Conservation (phyloP, 768 basidiomycete species). For the Trametes villosa region DNA sequence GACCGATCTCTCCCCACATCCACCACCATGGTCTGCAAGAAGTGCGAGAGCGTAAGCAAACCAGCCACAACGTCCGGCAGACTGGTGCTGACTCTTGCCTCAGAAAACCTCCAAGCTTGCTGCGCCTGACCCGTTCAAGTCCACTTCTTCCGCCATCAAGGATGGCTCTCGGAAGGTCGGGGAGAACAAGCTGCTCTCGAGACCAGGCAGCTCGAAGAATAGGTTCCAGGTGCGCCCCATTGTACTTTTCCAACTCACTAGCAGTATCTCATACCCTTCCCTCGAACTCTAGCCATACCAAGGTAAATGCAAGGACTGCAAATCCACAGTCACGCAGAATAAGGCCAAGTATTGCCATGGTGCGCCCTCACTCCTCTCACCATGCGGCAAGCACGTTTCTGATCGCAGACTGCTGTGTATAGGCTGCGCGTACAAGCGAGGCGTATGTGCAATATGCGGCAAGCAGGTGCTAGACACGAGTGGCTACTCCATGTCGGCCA, state of each 20-base stretch:
- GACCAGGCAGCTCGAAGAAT: constrained; percentile 74
- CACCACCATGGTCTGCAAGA: constrained; percentile 79
- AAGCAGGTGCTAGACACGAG: constrained; percentile 85
- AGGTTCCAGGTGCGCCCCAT: constrained; percentile 68
- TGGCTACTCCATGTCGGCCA: constrained; percentile 85
- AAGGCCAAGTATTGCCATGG: constrained; percentile 90
- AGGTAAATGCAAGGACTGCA: constrained; percentile 87
- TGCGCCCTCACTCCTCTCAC: constrained; percentile 40
- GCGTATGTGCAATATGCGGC: constrained; percentile 85
- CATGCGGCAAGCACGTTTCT: not conserved
- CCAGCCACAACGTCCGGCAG: constrained; percentile 9
- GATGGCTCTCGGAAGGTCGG: constrained; percentile 75
- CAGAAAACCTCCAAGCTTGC: constrained; percentile 92
- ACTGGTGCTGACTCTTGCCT: constrained; percentile 27
- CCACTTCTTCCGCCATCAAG: constrained; percentile 75
- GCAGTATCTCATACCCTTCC: not conserved
- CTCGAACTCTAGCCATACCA: constrained; percentile 79
- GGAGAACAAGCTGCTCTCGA: constrained; percentile 80
- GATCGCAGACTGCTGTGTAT: not conserved
- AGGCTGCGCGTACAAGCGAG: constrained; percentile 91
- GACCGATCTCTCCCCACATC: not conserved
- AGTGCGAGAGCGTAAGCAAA: constrained; percentile 71
- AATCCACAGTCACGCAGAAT: constrained; percentile 83
- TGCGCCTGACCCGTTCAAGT: constrained; percentile 84
- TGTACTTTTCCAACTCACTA: not conserved